Base-by-base conservation (phyloP, 495 filamentous ascomycete species). In the Aspergillus heteromorphus region DNA sequence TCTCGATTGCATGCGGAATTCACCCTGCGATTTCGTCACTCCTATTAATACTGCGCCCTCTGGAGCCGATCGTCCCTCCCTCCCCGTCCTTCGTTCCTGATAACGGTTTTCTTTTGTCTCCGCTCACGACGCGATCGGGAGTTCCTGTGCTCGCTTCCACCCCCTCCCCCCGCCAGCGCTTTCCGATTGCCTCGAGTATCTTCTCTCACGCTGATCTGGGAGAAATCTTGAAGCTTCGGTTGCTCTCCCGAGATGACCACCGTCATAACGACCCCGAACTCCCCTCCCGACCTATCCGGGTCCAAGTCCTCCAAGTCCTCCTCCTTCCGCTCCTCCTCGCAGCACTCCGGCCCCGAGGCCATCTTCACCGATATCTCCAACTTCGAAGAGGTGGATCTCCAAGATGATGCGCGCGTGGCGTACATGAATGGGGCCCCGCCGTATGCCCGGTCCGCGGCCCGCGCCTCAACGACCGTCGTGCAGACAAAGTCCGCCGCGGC, bases 341-440 rank as follows among this genome's bases (percentile, higher is more conserved):
- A 83, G 42, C 63, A 70, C 41, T 86, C 86, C 40, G 87, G 85
- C 59, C 79, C 84, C 25, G 82, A 83, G 52, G 80, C 76, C 53
- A 79, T 80, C 54, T 77, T 88, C 40, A 79, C 83, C 29, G 87
- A 92, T 64, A 79, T 84, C 38, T 80, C 79, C 48, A 85, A 97
- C 62, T 97, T 97, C 62, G 93, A 98, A 67, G 93, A 97, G 48
- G 95, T 97, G 59, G 88, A 87, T 9, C 80, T 98, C 7, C 82
- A 87, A 43, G 91, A 96, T 62, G 82, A 89, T 49, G 49, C 69
- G 10, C 62, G 69, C 6, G 36, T 70, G 9, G 17, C 63, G 5
- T 69, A 70, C 29, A 54, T 61, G 50, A 61, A 73, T 9, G 52
- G 54, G n/a, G 51, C 59, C n/a, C 55, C 60, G 40, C 62, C 68